phyloP scores from a whole-genome alignment of 495 filamentous ascomycete genomes.

The Pyronema domesticum region DNA sequence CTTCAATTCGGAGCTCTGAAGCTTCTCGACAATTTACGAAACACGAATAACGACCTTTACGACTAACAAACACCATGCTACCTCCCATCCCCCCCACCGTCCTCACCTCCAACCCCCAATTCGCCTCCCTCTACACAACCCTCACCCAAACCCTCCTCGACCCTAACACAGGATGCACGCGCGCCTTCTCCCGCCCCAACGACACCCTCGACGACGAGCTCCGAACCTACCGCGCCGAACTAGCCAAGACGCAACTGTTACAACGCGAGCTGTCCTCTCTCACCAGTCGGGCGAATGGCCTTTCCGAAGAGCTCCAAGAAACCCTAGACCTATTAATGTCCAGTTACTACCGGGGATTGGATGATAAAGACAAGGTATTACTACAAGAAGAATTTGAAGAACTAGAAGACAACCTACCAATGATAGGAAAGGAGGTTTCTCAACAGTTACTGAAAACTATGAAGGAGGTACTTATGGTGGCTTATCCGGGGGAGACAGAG shows the following conservation, averaged over 20 bases:
- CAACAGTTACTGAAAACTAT: conserved; percentile 7
- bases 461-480: conserved; percentile 13
- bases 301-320: conserved; percentile 22
- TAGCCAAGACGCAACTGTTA: conserved; percentile 19
- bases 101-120: conserved; percentile 16
- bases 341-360: background rate
- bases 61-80: conserved; percentile 14
- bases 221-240: conserved; percentile 22
- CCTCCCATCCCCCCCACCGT: conserved; percentile 14
- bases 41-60: background rate
- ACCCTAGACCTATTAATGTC: conserved; percentile 17
- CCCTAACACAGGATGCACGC: conserved; percentile 16
- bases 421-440: conserved; percentile 15
- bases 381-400: conserved; percentile 16
- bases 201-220: conserved; percentile 21
- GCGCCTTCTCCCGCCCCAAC: conserved; percentile 10
- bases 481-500: conserved; percentile 13
- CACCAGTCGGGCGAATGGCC: conserved; percentile 5
- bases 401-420: conserved; percentile 13
- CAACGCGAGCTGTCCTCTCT: conserved; percentile 11
- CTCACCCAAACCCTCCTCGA: conserved; percentile 19
- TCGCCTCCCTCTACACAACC: conserved; percentile 14
- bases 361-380: conserved; percentile 3
- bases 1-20: background rate
- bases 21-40: background rate